Conservation (phyloP, 371 early-diverging fungal species). For the Coemansia sp. region DNA sequence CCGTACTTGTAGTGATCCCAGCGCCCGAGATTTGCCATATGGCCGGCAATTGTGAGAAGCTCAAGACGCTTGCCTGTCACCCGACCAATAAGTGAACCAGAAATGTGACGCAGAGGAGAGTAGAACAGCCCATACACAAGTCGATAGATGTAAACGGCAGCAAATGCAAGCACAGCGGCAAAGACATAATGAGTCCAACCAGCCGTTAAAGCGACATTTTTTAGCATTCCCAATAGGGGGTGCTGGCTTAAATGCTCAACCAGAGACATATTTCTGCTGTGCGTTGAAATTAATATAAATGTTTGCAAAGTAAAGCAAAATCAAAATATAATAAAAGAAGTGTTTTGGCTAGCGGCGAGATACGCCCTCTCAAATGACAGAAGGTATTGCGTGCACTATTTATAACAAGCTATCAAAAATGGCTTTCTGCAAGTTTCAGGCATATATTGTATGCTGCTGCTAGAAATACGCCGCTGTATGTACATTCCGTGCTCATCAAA, state of each 20-base stretch:
- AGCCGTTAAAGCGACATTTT: not conserved
- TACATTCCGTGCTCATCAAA: not conserved
- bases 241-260: not conserved
- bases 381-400: not conserved
- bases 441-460: not conserved
- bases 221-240: not conserved
- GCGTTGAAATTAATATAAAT: constrained; percentile 7
- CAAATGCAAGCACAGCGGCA: not conserved
- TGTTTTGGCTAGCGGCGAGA: not conserved
- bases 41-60: constrained; percentile 3
- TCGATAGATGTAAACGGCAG: not conserved
- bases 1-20: constrained; percentile 24
- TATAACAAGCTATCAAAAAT: not conserved
- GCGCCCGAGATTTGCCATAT: constrained; percentile 11
- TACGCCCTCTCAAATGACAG: constrained; percentile 2
- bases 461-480: not conserved
- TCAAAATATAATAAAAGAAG: too few species aligned
- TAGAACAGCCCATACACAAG: constrained; percentile 11
- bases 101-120: constrained; percentile 24
- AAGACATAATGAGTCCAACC: constrained; percentile 1
- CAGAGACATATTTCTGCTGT: not conserved
- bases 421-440: too few species aligned
- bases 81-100: constrained; percentile 12
- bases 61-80: constrained; percentile 7
- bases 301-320: not conserved